Percentiles rank a stretch among this genome's conserved stretches.
Evolutionary conservation across 441 rosid genomes (phyloP).

Genomic region (Adansonia grandidieri): DNA sequence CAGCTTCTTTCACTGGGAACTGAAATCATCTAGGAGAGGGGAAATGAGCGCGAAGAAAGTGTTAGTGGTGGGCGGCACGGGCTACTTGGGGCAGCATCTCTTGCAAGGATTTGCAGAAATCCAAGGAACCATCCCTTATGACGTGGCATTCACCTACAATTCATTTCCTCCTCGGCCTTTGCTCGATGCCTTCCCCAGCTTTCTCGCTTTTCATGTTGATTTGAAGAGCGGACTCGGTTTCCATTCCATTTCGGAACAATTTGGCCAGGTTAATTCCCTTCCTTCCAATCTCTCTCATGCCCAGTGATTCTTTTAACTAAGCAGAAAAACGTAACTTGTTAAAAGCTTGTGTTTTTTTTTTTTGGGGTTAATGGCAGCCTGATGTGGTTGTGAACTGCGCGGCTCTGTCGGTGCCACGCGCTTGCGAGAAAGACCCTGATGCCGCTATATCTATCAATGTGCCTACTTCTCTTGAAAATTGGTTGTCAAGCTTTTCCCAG

Average conservation of each 20-base stretch:
- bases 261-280: conserved; percentile 60
- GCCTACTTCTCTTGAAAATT: conserved; percentile 67
- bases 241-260: conserved; percentile 49
- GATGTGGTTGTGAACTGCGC: conserved; percentile 85
- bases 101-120: conserved; percentile 53
- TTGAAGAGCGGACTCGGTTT: conserved; percentile 61
- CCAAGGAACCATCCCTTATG: conserved; percentile 37
- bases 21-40: background rate
- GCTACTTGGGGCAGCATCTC: conserved; percentile 87
- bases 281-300: background rate
- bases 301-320: background rate
- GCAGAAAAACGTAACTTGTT: background rate
- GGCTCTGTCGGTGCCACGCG: conserved; percentile 82
- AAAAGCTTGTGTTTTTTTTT: background rate
- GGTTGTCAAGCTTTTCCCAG: conserved; percentile 56
- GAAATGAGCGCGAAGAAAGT: conserved; percentile 54
- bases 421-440: conserved; percentile 73
- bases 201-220: conserved; percentile 62
- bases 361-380: conserved; percentile 50
- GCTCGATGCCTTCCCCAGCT: conserved; percentile 55
- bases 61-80: conserved; percentile 79
- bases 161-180: conserved; percentile 52
- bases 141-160: conserved; percentile 66
- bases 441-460: conserved; percentile 70
- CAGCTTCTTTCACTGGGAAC: background rate